phyloP scores from a whole-genome alignment of 192 early-diverging fungal species.

The Rhizophlyctis rosea region DNA sequence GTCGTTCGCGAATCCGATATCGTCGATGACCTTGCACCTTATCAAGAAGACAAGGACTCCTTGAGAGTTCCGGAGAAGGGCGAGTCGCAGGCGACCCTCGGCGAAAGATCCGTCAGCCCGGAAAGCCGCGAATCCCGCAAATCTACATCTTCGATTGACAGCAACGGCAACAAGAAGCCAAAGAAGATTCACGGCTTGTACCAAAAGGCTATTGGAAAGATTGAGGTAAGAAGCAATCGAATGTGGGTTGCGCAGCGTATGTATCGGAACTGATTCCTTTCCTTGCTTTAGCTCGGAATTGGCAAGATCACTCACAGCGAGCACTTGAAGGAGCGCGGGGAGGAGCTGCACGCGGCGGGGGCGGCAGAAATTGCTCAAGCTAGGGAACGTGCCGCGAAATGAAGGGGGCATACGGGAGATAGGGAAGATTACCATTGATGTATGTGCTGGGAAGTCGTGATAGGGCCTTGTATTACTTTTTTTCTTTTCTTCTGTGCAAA shows the following conservation, averaged over 20 bases:
- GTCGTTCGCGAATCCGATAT: conserved; percentile 3
- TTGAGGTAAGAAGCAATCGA: conserved; percentile 4
- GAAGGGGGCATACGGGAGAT: no score
- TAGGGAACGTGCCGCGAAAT: no score
- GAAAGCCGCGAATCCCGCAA: not conserved
- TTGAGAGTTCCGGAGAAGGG: not conserved
- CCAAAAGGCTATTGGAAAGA: conserved; percentile 17
- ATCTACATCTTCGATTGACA: no score
- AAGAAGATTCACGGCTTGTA: conserved; percentile 1
- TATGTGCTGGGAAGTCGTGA: no score
- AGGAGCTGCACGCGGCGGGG: not conserved
- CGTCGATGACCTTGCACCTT: not conserved
- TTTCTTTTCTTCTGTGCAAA: no score
- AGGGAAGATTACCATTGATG: no score
- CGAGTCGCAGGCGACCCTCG: not conserved
- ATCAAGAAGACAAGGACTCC: not conserved
- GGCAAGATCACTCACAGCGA: conserved; percentile 10
- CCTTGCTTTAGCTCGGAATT: no score
- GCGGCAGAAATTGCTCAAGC: conserved; percentile 7
- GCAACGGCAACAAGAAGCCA: not conserved
- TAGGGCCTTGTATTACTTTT: no score
- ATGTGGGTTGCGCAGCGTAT: no score
- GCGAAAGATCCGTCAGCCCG: not conserved
- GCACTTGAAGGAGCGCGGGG: conserved; percentile 7
- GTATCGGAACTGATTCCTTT: no score